A percentile compares a stretch with the other conserved stretches of the same genome.
Evolutionary conservation across 2,329 filamentous ascomycete species (phyloP).

Genomic region (Dactylellina haptotyla): DNA sequence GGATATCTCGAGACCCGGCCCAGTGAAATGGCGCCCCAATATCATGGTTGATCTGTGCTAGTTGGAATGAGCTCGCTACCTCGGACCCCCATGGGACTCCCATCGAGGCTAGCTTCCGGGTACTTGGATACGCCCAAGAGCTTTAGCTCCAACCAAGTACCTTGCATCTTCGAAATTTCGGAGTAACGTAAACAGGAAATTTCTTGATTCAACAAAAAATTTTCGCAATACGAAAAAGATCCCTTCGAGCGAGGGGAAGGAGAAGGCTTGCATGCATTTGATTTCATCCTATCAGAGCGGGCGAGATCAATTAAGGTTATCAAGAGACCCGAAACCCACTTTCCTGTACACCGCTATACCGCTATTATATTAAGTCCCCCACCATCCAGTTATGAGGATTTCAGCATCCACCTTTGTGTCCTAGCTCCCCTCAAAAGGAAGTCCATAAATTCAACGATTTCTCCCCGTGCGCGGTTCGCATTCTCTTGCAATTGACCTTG

Average conservation of each 20-base stretch:
- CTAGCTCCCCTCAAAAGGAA: neutral
- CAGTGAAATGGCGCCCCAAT: too few relatives aligned
- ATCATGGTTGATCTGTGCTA: too few relatives aligned
- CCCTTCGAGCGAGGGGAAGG: neutral
- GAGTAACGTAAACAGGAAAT: neutral
- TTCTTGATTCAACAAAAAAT: constrained; percentile 33
- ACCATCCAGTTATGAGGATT: constrained; percentile 25
- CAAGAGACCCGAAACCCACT: too few relatives aligned
- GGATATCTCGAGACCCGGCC: constrained; percentile 6
- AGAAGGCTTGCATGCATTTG: neutral
- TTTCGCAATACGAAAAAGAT: neutral
- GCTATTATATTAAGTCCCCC: too few relatives aligned
- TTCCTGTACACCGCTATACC: too few relatives aligned
- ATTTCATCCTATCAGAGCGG: constrained; percentile 29
- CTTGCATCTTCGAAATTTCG: constrained; percentile 5
- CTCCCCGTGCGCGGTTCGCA: too few relatives aligned
- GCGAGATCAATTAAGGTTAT: constrained; percentile 21
- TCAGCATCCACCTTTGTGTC: too few relatives aligned
- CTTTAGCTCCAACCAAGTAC: neutral
- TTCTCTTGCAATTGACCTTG: neutral
- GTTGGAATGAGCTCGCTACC: neutral
- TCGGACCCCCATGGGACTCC: neutral
- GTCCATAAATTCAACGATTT: too few relatives aligned
- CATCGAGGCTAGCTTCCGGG: neutral
- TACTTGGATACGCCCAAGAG: neutral